Evolutionary conservation across 2,329 filamentous ascomycete species (phyloP), one percentile per base, ranked within the genome.

Genomic region (Rutstroemia sp.): DNA sequence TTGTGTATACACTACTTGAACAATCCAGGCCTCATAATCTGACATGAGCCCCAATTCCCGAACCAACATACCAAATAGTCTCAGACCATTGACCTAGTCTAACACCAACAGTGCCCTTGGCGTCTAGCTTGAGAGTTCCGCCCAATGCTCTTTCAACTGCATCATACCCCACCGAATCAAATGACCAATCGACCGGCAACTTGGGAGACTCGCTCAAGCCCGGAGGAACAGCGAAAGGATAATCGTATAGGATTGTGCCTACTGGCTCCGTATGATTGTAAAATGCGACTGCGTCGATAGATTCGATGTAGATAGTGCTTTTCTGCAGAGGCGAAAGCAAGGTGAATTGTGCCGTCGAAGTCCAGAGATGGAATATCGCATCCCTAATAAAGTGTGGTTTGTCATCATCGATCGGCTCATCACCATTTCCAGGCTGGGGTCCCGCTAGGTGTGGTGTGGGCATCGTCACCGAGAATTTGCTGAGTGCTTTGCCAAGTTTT

Each of bases 341-440:
- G 0, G 82, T 84, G 71, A 99, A 96, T 0, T 86, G 83, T 3
- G 92, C 92, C 0, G 90, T 91, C 0, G 90, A 95, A 16, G 89
- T 88, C 60, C 94, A 79, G 52, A 97, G 72, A 72, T 97, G 91
- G 72, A 99, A 85, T 6, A 86, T 92, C 10, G 92, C 89, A 64
- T 89, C 85, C 68, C 87, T 82, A 64, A 99, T 90, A 70, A 97
- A 96, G 61, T 83, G 83, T 0, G 79, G 73, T 27, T 73, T 72
- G 23, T 75, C 72, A 40, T 76, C 72, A 10, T 73, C 71, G 14
- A 74, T 72, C 23, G 73, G 71, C 8, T 69, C 66, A 12, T 68
- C 67, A 21, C 71, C 72, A 53, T 68, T 68, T 27, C 70, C 72
- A 49, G 68, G 72, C 23, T 78, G 77, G 16, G 84, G 86, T 1